phyloP scores from a whole-genome alignment of 2,329 filamentous ascomycete species.

The Pseudocercospora vitis region DNA sequence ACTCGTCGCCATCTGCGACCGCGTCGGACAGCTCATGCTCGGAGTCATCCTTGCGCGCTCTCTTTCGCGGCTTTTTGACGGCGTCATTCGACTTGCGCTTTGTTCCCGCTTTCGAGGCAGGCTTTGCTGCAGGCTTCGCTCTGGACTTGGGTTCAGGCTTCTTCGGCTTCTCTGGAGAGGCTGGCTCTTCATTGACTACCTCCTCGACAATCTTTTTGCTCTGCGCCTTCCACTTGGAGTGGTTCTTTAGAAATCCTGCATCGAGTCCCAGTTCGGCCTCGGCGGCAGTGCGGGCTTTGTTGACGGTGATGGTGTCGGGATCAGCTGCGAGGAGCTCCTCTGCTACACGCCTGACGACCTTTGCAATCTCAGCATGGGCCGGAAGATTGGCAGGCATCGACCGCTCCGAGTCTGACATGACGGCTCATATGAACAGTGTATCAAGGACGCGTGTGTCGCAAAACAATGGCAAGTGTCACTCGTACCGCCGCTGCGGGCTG shows the following conservation, averaged over 20 bases:
- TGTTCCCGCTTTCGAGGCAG: conserved; percentile 20
- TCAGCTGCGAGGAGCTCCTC: conserved; percentile 43
- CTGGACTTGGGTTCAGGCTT: conserved; percentile 22
- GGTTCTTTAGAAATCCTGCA: conserved; percentile 57
- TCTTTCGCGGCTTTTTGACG: conserved; percentile 30
- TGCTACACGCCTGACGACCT: conserved; percentile 45
- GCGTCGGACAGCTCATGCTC: conserved; percentile 19
- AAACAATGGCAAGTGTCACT: background rate
- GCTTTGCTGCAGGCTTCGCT: conserved; percentile 22
- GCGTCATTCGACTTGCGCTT: conserved; percentile 37
- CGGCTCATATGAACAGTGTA: too few relatives aligned
- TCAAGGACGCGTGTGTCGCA: conserved; percentile 10
- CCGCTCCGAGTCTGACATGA: conserved; percentile 32
- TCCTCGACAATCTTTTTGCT: conserved; percentile 56
- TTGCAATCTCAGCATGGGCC: conserved; percentile 41
- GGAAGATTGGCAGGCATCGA: conserved; percentile 30
- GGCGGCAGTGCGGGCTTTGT: conserved; percentile 54
- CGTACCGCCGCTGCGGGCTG: background rate
- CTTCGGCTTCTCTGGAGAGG: conserved; percentile 26
- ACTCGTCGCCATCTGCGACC: conserved; percentile 19
- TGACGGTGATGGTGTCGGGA: conserved; percentile 57
- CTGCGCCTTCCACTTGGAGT: conserved; percentile 54
- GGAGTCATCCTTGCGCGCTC: conserved; percentile 22
- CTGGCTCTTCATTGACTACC: conserved; percentile 45
- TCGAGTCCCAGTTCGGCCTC: conserved; percentile 55